Evolutionary conservation across 148 eudicot genomes (phyloP).

Genomic region (Camellia lanceoleosa): DNA sequence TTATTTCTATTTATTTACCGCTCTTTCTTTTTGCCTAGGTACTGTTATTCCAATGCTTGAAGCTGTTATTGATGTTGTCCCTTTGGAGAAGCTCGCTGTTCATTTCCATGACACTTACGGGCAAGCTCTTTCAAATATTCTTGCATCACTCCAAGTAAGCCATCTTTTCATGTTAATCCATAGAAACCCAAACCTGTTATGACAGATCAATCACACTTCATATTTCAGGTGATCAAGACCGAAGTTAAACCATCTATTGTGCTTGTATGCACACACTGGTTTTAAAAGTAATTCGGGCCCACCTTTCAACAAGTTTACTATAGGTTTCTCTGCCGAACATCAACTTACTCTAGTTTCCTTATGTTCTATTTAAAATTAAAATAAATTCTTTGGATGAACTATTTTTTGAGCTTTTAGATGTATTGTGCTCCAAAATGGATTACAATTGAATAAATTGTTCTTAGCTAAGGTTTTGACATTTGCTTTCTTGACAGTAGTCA

Average conservation of each 20-base stretch:
- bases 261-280: background rate
- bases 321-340: background rate
- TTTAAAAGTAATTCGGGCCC: background rate
- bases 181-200: background rate
- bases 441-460: background rate
- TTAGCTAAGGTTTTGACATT: background rate
- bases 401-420: background rate
- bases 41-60: constrained; percentile 83
- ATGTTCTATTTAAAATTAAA: background rate
- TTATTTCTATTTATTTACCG: background rate
- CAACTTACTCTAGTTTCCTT: background rate
- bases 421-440: background rate
- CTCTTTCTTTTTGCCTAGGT: constrained; percentile 37
- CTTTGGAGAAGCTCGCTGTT: constrained; percentile 83
- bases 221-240: background rate
- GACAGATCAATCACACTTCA: background rate
- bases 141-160: constrained; percentile 80
- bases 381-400: background rate
- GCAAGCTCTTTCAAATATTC: constrained; percentile 90
- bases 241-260: background rate
- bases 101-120: constrained; percentile 97
- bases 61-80: constrained; percentile 65
- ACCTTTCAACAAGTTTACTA: background rate
- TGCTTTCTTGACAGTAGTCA: background rate
- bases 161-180: background rate